Percentiles rank a stretch among this genome's conserved stretches.
These are phyloP conservation scores for Lumnitzera littorea DNA, from an alignment of 345 rosid genomes.

Conservation along the genomic window DNA sequence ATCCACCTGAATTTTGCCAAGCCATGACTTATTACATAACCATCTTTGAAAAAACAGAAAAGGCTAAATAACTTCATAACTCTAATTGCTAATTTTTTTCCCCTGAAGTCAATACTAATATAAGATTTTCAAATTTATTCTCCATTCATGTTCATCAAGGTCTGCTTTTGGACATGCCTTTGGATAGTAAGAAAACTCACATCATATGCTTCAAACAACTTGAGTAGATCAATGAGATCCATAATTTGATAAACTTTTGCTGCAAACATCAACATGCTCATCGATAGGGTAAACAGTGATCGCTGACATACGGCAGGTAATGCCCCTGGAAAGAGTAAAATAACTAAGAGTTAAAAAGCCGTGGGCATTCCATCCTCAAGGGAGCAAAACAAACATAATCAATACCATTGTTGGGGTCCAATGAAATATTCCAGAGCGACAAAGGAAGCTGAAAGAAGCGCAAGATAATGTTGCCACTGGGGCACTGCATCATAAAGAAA, in stretches of 20 bases:
- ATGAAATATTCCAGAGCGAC: slow-evolving; percentile 50
- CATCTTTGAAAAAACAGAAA: not conserved
- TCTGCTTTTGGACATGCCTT: too few relatives aligned
- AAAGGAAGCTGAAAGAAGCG: slow-evolving; percentile 81
- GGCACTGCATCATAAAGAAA: slow-evolving; percentile 44
- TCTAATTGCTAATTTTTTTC: too few relatives aligned
- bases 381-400: not conserved
- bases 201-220: slow-evolving; percentile 38
- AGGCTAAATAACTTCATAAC: not conserved
- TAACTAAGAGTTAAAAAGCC: too few relatives aligned
- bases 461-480: slow-evolving; percentile 45
- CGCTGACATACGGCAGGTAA: slow-evolving; percentile 52
- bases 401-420: slow-evolving; percentile 58
- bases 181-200: slow-evolving; percentile 38
- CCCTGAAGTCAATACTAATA: too few relatives aligned
- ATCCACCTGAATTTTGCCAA: slow-evolving; percentile 47
- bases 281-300: slow-evolving; percentile 50
- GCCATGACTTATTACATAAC: too few relatives aligned
- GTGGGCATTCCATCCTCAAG: too few relatives aligned
- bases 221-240: slow-evolving; percentile 45
- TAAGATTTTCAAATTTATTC: too few relatives aligned
- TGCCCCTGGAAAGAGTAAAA: slow-evolving; percentile 34
- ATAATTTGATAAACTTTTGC: slow-evolving; percentile 64
- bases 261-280: slow-evolving; percentile 71
- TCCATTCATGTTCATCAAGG: too few relatives aligned